Conservation (phyloP, 495 filamentous ascomycete species). For the Elasticomyces elasticus region DNA sequence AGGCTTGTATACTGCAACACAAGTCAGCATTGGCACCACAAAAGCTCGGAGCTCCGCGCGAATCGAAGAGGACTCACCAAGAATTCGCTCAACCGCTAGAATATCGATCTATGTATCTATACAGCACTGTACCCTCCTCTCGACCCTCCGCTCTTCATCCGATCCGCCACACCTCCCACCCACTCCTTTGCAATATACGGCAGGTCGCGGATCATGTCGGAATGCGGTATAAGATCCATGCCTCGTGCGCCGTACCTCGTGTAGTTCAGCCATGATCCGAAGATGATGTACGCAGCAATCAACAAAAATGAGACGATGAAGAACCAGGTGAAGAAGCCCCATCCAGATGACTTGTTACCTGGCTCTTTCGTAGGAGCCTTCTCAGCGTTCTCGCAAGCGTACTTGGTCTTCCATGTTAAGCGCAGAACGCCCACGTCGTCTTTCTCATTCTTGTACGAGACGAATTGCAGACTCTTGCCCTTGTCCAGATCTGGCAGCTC, state of each 20-base stretch:
- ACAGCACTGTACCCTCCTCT: slow-evolving; percentile 93
- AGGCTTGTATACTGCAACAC: not conserved
- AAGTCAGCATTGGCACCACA: not conserved
- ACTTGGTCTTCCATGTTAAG: slow-evolving; percentile 75
- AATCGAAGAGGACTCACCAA: slow-evolving; percentile 5
- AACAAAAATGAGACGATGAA: slow-evolving; percentile 84
- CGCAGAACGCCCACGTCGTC: slow-evolving; percentile 47
- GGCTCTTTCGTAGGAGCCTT: slow-evolving; percentile 32
- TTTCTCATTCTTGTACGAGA: slow-evolving; percentile 50
- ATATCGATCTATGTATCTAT: slow-evolving; percentile 35
- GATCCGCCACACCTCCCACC: slow-evolving; percentile 64
- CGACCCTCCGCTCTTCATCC: slow-evolving; percentile 58
- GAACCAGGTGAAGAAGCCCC: slow-evolving; percentile 98
- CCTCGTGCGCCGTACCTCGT: slow-evolving; percentile 89
- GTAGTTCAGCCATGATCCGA: slow-evolving; percentile 98
- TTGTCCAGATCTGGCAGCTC: slow-evolving; percentile 31
- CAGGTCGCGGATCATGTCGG: slow-evolving; percentile 81
- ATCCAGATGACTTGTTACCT: slow-evolving; percentile 39
- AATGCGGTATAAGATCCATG: slow-evolving; percentile 90
- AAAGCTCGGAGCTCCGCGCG: not conserved
- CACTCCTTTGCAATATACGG: slow-evolving; percentile 91
- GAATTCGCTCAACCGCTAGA: not conserved
- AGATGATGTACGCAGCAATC: slow-evolving; percentile 86
- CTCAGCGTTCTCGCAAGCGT: slow-evolving; percentile 56
- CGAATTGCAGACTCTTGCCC: slow-evolving; percentile 56